Conservation (phyloP, 2,329 filamentous ascomycete genomes). For the Paracamarosporium sp. region DNA sequence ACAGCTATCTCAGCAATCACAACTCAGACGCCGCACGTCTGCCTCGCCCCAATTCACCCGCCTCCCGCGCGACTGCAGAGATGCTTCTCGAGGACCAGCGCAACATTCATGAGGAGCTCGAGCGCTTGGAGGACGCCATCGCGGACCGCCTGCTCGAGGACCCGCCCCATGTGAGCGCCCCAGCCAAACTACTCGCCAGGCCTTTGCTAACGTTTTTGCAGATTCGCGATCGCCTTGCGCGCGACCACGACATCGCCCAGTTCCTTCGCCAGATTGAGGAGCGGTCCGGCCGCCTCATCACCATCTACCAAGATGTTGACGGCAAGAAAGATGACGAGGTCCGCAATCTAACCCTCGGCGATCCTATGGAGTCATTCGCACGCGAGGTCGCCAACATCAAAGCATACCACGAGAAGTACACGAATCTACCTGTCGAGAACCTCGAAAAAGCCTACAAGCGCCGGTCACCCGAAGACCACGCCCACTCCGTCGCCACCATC, state of each 20-base stretch:
- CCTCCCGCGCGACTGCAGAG: constrained; percentile 24
- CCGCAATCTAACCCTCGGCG: constrained; percentile 81
- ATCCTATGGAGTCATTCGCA: constrained; percentile 91
- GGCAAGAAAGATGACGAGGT: constrained; percentile 78
- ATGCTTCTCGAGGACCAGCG: constrained; percentile 94
- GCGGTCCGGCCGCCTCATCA: constrained; percentile 80
- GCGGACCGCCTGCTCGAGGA: constrained; percentile 89
- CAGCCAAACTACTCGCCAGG: neutral
- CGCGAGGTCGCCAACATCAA: constrained; percentile 81
- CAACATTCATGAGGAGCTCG: constrained; percentile 93
- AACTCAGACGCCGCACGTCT: constrained; percentile 26
- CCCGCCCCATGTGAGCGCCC: constrained; percentile 75
- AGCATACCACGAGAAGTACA: constrained; percentile 87
- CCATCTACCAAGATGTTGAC: constrained; percentile 83
- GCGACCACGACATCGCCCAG: constrained; percentile 89
- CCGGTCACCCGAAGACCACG: constrained; percentile 67
- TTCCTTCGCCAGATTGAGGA: constrained; percentile 87
- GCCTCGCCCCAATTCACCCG: constrained; percentile 18
- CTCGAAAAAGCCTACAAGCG: constrained; percentile 90
- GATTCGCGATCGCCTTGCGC: constrained; percentile 86
- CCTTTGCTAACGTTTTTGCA: constrained; percentile 46
- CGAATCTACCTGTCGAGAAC: constrained; percentile 94
- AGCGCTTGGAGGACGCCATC: constrained; percentile 92
- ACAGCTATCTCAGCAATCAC: constrained; percentile 2
- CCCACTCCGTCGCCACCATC: constrained; percentile 70